Evolutionary conservation across 495 filamentous ascomycete species (phyloP), one percentile per base, ranked within the genome.

Genomic region (Neurospora sp.): DNA sequence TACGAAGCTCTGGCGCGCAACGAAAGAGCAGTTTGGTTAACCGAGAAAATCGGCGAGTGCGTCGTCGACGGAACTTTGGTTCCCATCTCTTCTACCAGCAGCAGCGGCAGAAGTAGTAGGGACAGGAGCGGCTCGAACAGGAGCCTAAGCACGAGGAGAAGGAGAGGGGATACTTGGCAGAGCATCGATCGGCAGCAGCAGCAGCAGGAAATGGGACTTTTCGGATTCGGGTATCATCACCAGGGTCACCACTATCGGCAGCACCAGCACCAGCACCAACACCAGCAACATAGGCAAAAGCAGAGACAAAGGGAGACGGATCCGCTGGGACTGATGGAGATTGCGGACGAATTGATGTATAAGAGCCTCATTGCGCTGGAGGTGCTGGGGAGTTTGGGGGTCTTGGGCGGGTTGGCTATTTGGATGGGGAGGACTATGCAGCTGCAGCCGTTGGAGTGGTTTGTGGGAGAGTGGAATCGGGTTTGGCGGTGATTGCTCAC

Each of bases 11-110:
- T 96, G 1, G 88, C 90, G 9, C 84, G 87, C 6, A 87, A 86
- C n/a, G 93, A 97, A 74, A 85, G 92, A 38, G 91, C 92, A 12
- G 81, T 91, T 18, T 96, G 93, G 93, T 86, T 96, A 14, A 92
- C 91, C 0, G 90, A 94, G 78, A 85, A 87, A 74, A 80, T 97
- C 2, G 87, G 88, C 39, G 92, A 96, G 77, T 91, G 90, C 74
- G 88, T 95, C 9, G 81, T 89, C 20, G 91, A 95, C 74, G 92
- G 92, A 2, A 90, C 86, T 4, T 82, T 92, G 22, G 88, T 92
- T 1, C 86, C 87, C 11, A 48, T 71, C 22, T 31, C 69, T 18
- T 65, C 53, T 18, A 31, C 53, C 5, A 5, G 42, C 78, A 85
- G 22, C 22, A 8, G 10, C 27, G 2, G 27, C 38, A 35, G 53